phyloP scores from a whole-genome alignment of 139 green algal species.

The Marvania coccoides region DNA sequence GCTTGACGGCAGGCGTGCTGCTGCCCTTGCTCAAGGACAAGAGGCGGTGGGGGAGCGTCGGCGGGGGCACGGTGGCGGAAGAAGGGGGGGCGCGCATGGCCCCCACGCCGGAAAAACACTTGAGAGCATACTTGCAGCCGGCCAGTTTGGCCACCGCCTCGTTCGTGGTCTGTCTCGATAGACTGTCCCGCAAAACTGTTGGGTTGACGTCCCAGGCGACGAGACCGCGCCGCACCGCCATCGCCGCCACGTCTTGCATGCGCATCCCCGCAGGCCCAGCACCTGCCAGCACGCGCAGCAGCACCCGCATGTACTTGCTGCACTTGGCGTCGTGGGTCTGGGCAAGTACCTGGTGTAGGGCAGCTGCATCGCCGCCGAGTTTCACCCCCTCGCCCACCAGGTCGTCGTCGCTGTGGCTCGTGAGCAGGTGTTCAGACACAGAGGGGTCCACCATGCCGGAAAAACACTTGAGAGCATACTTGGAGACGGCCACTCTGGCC shows the following conservation, averaged over 20 bases:
- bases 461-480: no score
- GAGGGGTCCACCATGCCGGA: no score
- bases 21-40: no score
- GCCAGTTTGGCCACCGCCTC: neutral
- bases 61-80: no score
- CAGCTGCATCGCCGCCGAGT: neutral
- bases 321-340: neutral
- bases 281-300: neutral
- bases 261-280: neutral
- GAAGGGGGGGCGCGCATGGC: no score
- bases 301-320: neutral
- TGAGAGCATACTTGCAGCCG: neutral
- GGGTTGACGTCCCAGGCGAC: neutral
- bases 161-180: neutral
- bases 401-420: no score
- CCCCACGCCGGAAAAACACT: conserved; percentile 4
- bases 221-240: neutral
- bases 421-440: no score
- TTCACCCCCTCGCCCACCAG: neutral
- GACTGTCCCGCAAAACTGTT: neutral
- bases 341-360: neutral
- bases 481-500: no score
- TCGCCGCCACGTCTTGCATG: neutral
- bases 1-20: no score
- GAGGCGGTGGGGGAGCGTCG: no score